Base-by-base conservation (phyloP, 176 grass and related monocot species). In the Tillandsia leiboldiana region DNA sequence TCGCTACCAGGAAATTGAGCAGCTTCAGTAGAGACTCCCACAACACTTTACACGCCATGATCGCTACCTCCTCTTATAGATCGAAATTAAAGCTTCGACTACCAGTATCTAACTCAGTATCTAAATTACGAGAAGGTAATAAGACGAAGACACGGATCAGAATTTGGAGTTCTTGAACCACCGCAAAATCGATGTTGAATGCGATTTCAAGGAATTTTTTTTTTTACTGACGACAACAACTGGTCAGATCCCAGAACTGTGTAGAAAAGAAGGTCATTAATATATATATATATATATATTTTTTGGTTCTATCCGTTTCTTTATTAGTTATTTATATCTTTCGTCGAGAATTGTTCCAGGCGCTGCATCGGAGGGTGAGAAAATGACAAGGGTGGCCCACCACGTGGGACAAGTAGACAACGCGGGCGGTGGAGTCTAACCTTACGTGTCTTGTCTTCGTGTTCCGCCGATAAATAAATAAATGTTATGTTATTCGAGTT, bases 21-120 rank as follows among this genome's bases (percentile, higher is more conserved):
- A 97, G 79, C 86, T 79, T 92, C 68, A 97, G 76, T 49, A 97
- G 77, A 74, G 84, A 97, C 69, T 87, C 86, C 72, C 88, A 90
- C 80, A 84, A 97, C 15, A 88, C 88, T 70, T 84, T 76, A 73
- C 93, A 97, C 61, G 86, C 83, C 85, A 82, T 85, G 88, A 85
- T 87, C 81, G 86, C 17, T 80, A 69, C 57, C 10, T 81, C 64
- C 18, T 75, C 67, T 26, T 73, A 69, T 48, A 64, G 42, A 54
- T 48, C 18, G 23, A 17, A 53, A 20, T 20, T 20, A 20, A 20
- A 74, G 65, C 56, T 51, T 51, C 72, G 51, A 18, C 3, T 8
- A 2, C n/a, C 1, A 18, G 50, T 22, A 49, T 69, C 49, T 10
- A 28, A 65, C 59, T 51, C 54, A 48, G 63, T 26, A 23, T 23